Evolutionary conservation across 148 eudicot species (phyloP), one percentile per base, ranked within the genome.

Genomic region (Rhododendron simsii): DNA sequence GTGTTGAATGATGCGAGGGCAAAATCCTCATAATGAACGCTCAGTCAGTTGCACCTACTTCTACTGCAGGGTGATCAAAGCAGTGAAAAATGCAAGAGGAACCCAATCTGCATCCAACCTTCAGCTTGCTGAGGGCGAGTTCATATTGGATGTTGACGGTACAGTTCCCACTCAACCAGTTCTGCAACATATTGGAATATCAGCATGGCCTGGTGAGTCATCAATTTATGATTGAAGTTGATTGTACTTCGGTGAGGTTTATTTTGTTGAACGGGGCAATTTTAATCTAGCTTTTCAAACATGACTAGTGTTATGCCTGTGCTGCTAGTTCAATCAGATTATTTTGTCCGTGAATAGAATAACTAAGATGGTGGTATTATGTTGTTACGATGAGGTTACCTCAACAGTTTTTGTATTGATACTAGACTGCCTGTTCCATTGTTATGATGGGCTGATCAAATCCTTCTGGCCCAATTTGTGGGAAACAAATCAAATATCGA

Each of bases 161-260:
- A 91, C 92, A 45, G 93, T 92, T 81, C 98, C 98, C 80, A 92
- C 92, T 21, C 96, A 94, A 87, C 94, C 95, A 80, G 93, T 95
- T 87, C 87, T 94, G 89, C 93, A 95, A 83, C 98, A 94, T 89
- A 79, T 92, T 86, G 98, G 98, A 73, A 92, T 94, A 67, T 94
- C 98, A 81, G 95, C 95, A 85, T 95, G 98, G 98, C 98, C 95
- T 90, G 96, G 96, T 95, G 84, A 92, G 92, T 84, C 86, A 30
- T 89, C 80, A 11, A 33, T 50, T 78, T 51, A 50, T 63, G 20
- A 44, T 85, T 23, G 20, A 78, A 65, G 78, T 67, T 74, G 18
- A 28, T 57, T 30, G 39, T 50, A 20, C 63, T 73, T 73, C 26
- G 59, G 73, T 16, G 44, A 9, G 48, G 45, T 59, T 81, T 47